A percentile compares a stretch with the other conserved stretches of the same genome.
phyloP scores from a whole-genome alignment of 208 protist species.

The Naegleria fowleri region DNA sequence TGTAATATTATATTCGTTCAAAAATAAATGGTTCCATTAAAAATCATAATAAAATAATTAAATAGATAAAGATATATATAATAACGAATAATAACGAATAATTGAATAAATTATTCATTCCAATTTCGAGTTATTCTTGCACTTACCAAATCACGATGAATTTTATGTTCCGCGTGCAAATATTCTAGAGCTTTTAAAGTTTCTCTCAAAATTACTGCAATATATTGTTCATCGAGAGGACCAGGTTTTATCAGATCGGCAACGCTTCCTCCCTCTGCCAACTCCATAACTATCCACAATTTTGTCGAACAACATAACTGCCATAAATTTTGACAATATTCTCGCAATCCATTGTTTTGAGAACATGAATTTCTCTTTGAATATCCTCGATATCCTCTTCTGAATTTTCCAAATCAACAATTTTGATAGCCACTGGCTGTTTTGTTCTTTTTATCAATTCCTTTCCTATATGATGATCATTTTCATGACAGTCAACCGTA shows the following conservation, averaged over 20 bases:
- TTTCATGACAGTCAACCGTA: too few species aligned
- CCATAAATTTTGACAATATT: slow-evolving; percentile 71
- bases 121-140: neutral
- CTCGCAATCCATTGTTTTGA: slow-evolving; percentile 59
- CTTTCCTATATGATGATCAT: slow-evolving; percentile 42
- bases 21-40: too few species aligned
- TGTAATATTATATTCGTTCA: neutral
- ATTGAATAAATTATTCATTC: too few species aligned
- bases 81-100: too few species aligned
- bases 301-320: slow-evolving; percentile 62
- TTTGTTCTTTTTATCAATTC: slow-evolving; percentile 34
- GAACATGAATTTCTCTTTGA: slow-evolving; percentile 72
- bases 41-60: too few species aligned
- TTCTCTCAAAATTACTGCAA: slow-evolving; percentile 65
- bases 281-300: slow-evolving; percentile 90
- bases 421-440: slow-evolving; percentile 69
- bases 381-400: slow-evolving; percentile 87
- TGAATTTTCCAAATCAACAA: slow-evolving; percentile 78
- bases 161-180: slow-evolving; percentile 67
- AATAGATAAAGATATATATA: too few species aligned
- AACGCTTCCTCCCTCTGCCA: slow-evolving; percentile 62
- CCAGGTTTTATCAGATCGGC: slow-evolving; percentile 51
- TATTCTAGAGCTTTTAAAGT: slow-evolving; percentile 71
- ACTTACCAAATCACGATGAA: slow-evolving; percentile 76
- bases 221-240: slow-evolving; percentile 59